Evolutionary conservation across 2,329 filamentous ascomycete genomes (phyloP), one percentile per base, ranked within the genome.

Genomic region (Metarhizium robertsii): DNA sequence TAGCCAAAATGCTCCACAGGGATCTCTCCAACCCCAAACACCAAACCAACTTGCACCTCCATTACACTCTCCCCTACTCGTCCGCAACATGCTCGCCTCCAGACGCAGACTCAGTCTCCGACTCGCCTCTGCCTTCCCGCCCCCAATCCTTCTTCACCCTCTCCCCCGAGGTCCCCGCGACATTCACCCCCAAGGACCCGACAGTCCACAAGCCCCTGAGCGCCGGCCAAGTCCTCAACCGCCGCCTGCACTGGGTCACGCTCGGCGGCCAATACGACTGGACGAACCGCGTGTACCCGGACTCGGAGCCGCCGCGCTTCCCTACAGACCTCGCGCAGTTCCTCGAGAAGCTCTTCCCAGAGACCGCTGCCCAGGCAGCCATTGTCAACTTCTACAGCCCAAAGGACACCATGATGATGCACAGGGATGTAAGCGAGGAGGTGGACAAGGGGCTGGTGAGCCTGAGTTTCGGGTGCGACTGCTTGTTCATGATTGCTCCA

Each of bases 231-330:
- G 82, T 92, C 34, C 76, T 97, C 47, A 81, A 85, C 56, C 87
- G 86, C 59, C 92, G 89, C 59, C 79, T 97, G 29, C 90, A 92
- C 62, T 99, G 94, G 94, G 82, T 95, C 46, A 97, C 92, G 0
- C 80, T 99, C 2, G 94, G 94, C 52, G 92, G 91, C 0, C 94
- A 97, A 69, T 97, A 97, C 69, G 89, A 97, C 73, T 97, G 92
- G 94, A 95, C 91, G 0, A 81, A 83, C 55, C 92, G 95, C 61
- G 74, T 82, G 13, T 97, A 97, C 66, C 91, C 92, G 0, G 68
- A 75, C 10, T 77, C 79, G n/a, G 58, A 68, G 3, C 85, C 88
- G 1, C 90, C 90, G 0, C 64, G 73, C 0, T 96, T 96, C 62
- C 92, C 92, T 0, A 45, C 68, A 1, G 90, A 96, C 65, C 79